These are phyloP conservation scores for Leccinum aurantiacum DNA, from an alignment of 768 basidiomycete genomes.

Conservation along the genomic window DNA sequence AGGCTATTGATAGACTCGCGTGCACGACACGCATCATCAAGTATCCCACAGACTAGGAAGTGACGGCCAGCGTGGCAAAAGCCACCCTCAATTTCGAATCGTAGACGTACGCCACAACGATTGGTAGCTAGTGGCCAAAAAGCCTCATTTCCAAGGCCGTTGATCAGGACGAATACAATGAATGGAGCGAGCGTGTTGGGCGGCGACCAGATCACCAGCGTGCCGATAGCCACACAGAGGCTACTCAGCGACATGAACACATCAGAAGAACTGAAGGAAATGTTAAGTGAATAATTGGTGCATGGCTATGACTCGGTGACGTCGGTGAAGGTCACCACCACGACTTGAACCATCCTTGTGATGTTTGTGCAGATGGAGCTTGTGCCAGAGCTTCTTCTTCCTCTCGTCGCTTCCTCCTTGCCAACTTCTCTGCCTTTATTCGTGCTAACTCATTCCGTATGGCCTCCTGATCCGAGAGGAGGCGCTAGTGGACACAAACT, in stretches of 20 bases:
- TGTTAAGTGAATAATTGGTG: slow-evolving; percentile 16
- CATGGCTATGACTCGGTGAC: neutral
- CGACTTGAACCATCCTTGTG: slow-evolving; percentile 28
- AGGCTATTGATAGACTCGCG: neutral
- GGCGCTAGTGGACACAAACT: slow-evolving; percentile 37
- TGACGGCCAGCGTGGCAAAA: slow-evolving; percentile 33
- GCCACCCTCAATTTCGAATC: slow-evolving; percentile 32
- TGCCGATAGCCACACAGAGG: slow-evolving; percentile 30
- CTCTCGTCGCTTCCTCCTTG: slow-evolving; percentile 43
- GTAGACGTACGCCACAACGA: slow-evolving; percentile 32
- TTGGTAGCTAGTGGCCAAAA: slow-evolving; percentile 34
- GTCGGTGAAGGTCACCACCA: slow-evolving; percentile 21
- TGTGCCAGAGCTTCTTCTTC: slow-evolving; percentile 32
- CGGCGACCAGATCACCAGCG: slow-evolving; percentile 32
- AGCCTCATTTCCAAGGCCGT: slow-evolving; percentile 34
- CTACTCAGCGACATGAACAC: slow-evolving; percentile 24
- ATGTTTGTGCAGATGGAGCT: slow-evolving; percentile 15
- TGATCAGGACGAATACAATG: slow-evolving; percentile 27
- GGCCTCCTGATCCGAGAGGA: slow-evolving; percentile 67
- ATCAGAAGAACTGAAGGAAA: slow-evolving; percentile 9
- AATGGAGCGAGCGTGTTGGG: slow-evolving; percentile 27
- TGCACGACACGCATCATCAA: neutral
- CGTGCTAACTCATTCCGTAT: slow-evolving; percentile 66
- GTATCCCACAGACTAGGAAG: slow-evolving; percentile 30
- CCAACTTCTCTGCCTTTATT: slow-evolving; percentile 62